Conservation (phyloP, 305 asterid genomes). For the Salvia sclarea region DNA sequence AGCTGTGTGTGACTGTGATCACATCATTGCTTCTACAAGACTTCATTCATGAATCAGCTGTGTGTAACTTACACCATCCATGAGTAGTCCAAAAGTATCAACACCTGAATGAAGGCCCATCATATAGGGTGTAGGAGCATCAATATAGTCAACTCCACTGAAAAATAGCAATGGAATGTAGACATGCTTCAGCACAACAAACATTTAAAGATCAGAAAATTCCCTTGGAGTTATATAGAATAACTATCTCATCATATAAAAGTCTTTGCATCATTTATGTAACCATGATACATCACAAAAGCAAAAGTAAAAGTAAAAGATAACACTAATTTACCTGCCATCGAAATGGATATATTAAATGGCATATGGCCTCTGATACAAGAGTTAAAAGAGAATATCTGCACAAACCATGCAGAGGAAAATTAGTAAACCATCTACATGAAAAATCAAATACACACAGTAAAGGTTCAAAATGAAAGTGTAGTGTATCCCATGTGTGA, state of each 20-base stretch:
- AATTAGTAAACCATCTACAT: slow-evolving; percentile 1
- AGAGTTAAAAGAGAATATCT: slow-evolving; percentile 96
- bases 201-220: slow-evolving; percentile 52
- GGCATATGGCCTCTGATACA: slow-evolving; percentile 97
- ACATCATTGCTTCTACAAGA: neutral
- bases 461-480: neutral
- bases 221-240: no score
- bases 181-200: slow-evolving; percentile 97
- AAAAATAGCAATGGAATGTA: slow-evolving; percentile 98
- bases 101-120: slow-evolving; percentile 99
- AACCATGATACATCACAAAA: no score
- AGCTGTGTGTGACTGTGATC: neutral
- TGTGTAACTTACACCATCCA: slow-evolving; percentile 88
- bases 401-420: slow-evolving; percentile 40
- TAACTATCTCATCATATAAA: no score
- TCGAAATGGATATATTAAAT: slow-evolving; percentile 94
- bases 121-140: slow-evolving; percentile 99
- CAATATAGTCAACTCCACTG: slow-evolving; percentile 99
- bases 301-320: no score
- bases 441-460: neutral
- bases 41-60: neutral
- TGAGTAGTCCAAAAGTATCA: slow-evolving; percentile 79
- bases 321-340: slow-evolving; percentile 76
- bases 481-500: neutral
- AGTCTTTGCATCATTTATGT: no score